Evolutionary conservation across 2,329 filamentous ascomycete species (phyloP).

Genomic region (Calonectria pauciramosa): DNA sequence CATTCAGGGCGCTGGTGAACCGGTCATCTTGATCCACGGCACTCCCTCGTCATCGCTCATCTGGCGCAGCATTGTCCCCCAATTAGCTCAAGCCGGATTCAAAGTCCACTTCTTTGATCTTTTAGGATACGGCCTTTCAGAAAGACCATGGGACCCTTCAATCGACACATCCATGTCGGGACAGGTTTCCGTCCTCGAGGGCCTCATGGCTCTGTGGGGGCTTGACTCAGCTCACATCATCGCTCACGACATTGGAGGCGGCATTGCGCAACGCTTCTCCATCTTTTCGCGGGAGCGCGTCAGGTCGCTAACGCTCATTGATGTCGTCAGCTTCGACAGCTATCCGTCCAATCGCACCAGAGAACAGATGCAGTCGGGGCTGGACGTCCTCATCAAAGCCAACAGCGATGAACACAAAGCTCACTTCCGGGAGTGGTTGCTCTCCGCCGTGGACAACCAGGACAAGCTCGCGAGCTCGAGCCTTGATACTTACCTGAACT

Average conservation of each 20-base stretch:
- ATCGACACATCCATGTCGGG: constrained; percentile 51
- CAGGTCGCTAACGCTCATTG: constrained; percentile 47
- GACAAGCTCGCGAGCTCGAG: constrained; percentile 34
- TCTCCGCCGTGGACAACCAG: constrained; percentile 39
- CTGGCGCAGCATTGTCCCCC: constrained; percentile 48
- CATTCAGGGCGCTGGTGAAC: constrained; percentile 42
- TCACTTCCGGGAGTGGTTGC: constrained; percentile 47
- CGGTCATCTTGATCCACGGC: constrained; percentile 50
- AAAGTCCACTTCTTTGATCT: constrained; percentile 49
- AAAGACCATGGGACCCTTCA: constrained; percentile 45
- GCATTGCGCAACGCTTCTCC: constrained; percentile 47
- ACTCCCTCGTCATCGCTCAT: constrained; percentile 52
- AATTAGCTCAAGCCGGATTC: constrained; percentile 38
- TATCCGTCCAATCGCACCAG: constrained; percentile 50
- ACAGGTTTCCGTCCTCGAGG: constrained; percentile 48
- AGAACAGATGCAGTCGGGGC: constrained; percentile 47
- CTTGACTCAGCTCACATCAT: constrained; percentile 44
- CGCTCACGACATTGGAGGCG: constrained; percentile 50
- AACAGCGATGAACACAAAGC: constrained; percentile 36
- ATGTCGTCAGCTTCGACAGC: constrained; percentile 51
- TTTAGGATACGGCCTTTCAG: constrained; percentile 50
- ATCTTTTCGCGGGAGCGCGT: constrained; percentile 41
- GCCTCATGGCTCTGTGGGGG: constrained; percentile 44
- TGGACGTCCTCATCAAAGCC: constrained; percentile 45
- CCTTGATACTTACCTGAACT: constrained; percentile 45